Evolutionary conservation across 495 filamentous ascomycete genomes (phyloP).

Genomic region (Neurospora tetrasperma): DNA sequence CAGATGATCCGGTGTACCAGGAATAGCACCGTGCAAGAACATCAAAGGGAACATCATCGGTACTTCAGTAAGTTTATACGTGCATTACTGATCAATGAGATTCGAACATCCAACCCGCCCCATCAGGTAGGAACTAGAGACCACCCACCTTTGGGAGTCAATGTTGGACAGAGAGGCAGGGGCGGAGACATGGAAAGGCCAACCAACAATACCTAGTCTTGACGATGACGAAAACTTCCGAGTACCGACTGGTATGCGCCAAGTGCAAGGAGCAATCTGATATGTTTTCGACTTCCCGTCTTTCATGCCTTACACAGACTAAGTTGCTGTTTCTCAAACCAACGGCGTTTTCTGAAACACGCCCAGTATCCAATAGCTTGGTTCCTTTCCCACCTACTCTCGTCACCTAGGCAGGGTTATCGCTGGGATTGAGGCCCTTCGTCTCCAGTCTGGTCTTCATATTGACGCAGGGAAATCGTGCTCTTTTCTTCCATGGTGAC

Average conservation of each 20-base stretch:
- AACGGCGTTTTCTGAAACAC: background rate
- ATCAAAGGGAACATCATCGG: background rate
- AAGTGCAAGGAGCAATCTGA: background rate
- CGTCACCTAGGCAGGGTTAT: background rate
- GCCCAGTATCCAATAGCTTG: background rate
- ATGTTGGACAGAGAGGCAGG: background rate
- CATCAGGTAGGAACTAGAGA: background rate
- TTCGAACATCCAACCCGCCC: background rate
- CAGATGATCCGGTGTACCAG: background rate
- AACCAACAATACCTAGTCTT: background rate
- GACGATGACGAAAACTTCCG: background rate
- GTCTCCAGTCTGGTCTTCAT: background rate
- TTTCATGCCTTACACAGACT: background rate
- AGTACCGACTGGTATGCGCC: background rate
- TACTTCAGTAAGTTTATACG: background rate
- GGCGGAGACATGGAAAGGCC: background rate
- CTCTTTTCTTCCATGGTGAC: background rate
- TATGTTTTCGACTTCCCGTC: background rate
- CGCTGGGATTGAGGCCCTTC: background rate
- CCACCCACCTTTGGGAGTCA: background rate
- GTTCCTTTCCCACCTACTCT: background rate
- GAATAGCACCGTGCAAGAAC: background rate
- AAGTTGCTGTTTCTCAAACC: background rate
- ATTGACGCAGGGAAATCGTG: background rate
- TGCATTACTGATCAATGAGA: background rate